Base-by-base conservation (phyloP, 2,329 filamentous ascomycete species). In the Chlorencoelia australis region DNA sequence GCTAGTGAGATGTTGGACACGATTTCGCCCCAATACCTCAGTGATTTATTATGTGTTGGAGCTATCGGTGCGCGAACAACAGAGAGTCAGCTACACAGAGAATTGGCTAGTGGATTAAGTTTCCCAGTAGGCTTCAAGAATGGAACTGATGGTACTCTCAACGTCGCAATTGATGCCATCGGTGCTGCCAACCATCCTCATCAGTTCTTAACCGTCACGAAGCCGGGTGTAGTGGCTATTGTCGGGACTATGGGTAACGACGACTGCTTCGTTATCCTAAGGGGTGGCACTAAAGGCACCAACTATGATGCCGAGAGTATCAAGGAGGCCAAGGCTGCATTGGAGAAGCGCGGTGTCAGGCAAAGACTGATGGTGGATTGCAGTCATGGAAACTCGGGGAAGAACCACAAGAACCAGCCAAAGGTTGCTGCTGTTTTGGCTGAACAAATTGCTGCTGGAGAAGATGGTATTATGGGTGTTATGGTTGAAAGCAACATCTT, bases 91-190 rank as follows among this genome's bases (percentile, higher is more conserved):
- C 71, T 96, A 44, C 91, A 98, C 63, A 80, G 91, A 39, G 91
- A 98, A 64, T 68, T 98, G 45, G 89, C 91, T 15, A 91, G 83
- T 35, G 91, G 91, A 56, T 70, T 96, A 22, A 93, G 83, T 50
- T 96, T 95, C 81, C 91, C 91, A 2, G 87, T 98, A 8, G 91
- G 91, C 34, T 98, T 98, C 82, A 98, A 98, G 75, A 98, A 98
- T 63, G 91, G 91, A 47, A 98, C 91, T 20, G 91, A 98, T 59
- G 91, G 91, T 34, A 82, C 80, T 7, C 67, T 96, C 31, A 75
- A 79, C 39, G 88, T 96, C 4, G 88, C 91, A 9, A 85, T 96
- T 51, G 91, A 98, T 58, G 91, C 91, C 33, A 94, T 96, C 59
- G 87, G 88, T 44, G 85, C 91, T 11, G 89, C 93, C 33, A 79